Evolutionary conservation across 805 yeast genomes (phyloP).

Genomic region (Saccharomycodes ludwigii): DNA sequence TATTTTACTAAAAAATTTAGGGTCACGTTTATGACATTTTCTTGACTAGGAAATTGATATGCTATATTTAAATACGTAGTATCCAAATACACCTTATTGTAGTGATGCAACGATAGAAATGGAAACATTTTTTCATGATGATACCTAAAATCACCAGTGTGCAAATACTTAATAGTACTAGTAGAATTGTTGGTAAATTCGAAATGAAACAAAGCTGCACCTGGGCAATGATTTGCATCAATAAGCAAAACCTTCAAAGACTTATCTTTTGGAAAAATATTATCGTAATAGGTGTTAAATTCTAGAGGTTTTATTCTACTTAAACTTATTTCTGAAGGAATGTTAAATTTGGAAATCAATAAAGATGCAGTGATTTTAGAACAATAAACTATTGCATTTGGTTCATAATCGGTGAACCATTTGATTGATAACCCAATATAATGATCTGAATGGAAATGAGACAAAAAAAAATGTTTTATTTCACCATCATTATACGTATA

Average conservation of each 20-base stretch:
- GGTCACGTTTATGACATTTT: conserved; percentile 48
- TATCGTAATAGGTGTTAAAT: conserved; percentile 24
- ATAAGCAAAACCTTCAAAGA: conserved; percentile 42
- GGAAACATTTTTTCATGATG: conserved; percentile 27
- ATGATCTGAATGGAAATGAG: conserved; percentile 92
- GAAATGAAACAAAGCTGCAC: conserved; percentile 73
- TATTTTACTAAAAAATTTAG: no score
- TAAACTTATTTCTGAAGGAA: no score
- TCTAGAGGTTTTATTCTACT: no score
- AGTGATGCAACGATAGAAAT: conserved; percentile 13
- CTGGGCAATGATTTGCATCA: conserved; percentile 96
- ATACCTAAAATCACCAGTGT: conserved; percentile 91
- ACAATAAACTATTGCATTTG: conserved; percentile 41
- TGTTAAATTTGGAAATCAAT: conserved; percentile 39
- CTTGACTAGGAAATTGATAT: conserved; percentile 70
- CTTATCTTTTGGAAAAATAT: neutral
- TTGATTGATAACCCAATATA: conserved; percentile 72
- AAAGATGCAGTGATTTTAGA: conserved; percentile 57
- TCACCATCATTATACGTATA: conserved; percentile 25
- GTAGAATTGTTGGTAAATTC: conserved; percentile 24
- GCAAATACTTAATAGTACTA: conserved; percentile 38
- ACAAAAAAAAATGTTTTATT: conserved; percentile 44
- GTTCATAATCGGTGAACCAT: conserved; percentile 57
- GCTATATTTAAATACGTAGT: conserved; percentile 78
- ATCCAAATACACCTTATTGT: conserved; percentile 69